Base-by-base conservation (phyloP, 208 protist genomes). In the Leishmania tarentolae region DNA sequence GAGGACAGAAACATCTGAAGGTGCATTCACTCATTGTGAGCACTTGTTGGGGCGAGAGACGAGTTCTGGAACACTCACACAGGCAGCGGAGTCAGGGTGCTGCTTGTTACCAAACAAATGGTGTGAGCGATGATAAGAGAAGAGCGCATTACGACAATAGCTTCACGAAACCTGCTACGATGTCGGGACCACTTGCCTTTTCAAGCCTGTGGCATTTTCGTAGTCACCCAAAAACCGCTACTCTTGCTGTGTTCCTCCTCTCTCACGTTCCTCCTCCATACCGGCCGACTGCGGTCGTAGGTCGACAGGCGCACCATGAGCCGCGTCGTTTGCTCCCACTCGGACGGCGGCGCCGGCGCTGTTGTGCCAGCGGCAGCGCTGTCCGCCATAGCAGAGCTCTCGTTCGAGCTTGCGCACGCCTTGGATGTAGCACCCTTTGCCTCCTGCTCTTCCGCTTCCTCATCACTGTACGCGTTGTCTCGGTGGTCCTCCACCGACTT, bases 151-250 rank as follows among this genome's bases (percentile, higher is more conserved):
- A 44, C 17, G 19, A 46, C 72, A n/a, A 21, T 35, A 21, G 44
- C 21, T 21, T 73, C 28, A 44, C 11, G 24, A 28, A 21, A 1
- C 13, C 44, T 73, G 40, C 44, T 31, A 73, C 44, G 3, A 73
- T 52, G 44, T 73, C 3, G 19, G 6, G 5, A 37, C 40, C 28
- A 35, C 3, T 31, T 50, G 24, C 24, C 44, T 44, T 31, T 17
- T 65, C 40, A 77, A 37, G 74, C 8, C 76, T 86, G 76, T 31
- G 76, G 80, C 78, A 92, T 90, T 52, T 42, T 91, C 24, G 90
- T 96, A 19, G 94, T 97, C 76, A 95, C 92, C 92, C 94, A 97
- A 52, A 96, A 83, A 24, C 87, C 88, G 75, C 90, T 94, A 37
- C 83, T 81, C 31, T 69, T 79, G 80, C 86, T 57, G 31, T 84